Percentiles rank a stretch among this genome's conserved stretches.
These are phyloP conservation scores for Plantago major DNA, from an alignment of 257 asterid species.

Conservation along the genomic window DNA sequence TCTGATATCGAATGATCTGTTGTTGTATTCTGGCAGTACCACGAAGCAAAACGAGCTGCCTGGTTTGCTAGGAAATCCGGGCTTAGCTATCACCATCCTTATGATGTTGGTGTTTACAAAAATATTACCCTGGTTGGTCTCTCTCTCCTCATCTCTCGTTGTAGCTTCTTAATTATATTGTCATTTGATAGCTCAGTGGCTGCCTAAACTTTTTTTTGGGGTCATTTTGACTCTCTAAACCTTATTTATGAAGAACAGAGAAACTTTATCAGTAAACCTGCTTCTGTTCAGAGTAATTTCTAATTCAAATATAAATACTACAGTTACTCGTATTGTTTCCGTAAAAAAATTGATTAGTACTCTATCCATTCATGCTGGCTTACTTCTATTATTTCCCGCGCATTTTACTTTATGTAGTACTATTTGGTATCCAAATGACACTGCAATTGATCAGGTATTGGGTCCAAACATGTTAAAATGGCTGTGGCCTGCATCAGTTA, in stretches of 20 bases:
- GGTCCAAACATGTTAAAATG: conserved; percentile 83
- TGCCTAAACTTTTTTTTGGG: too few relatives aligned
- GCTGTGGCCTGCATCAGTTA: conserved; percentile 68
- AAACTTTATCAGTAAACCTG: too few relatives aligned
- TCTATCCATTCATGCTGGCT: too few relatives aligned
- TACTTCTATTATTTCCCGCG: too few relatives aligned
- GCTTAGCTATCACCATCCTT: conserved; percentile 64
- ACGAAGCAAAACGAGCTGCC: conserved; percentile 71
- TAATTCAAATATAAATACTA: too few relatives aligned
- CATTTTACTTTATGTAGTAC: neutral
- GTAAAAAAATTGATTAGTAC: too few relatives aligned
- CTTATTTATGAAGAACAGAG: too few relatives aligned
- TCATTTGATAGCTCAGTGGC: neutral
- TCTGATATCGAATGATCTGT: conserved; percentile 20
- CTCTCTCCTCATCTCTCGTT: conserved; percentile 24
- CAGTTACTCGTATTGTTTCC: too few relatives aligned
- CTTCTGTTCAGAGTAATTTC: too few relatives aligned
- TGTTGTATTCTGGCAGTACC: conserved; percentile 40
- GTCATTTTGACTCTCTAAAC: too few relatives aligned
- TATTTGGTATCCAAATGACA: neutral
- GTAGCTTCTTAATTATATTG: conserved; percentile 10
- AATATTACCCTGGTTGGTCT: conserved; percentile 59
- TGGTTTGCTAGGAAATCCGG: conserved; percentile 98
- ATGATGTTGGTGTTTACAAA: conserved; percentile 65
- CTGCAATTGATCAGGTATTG: conserved; percentile 45